Evolutionary conservation across 2,329 filamentous ascomycete genomes (phyloP).

Genomic region (Cadophora malorum): DNA sequence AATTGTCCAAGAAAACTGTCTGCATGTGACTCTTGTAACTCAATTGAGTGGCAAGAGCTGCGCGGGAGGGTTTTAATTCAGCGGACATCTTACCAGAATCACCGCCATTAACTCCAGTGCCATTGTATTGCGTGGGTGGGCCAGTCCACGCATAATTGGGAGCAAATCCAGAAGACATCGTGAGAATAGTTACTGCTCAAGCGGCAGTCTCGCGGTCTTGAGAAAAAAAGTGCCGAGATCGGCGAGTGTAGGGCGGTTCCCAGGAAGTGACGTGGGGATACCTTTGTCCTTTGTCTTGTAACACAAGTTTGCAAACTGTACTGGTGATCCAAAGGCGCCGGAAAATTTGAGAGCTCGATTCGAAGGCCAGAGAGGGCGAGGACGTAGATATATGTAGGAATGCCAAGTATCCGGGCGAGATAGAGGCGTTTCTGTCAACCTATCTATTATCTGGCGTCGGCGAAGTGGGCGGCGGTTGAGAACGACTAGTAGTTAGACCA

Average conservation of each 20-base stretch:
- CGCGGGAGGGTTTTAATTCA: not conserved
- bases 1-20: conserved; percentile 15
- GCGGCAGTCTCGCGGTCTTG: conserved; percentile 8
- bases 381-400: conserved; percentile 7
- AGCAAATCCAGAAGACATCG: conserved; percentile 36
- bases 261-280: conserved; percentile 20
- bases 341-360: not conserved
- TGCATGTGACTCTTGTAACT: not conserved
- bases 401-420: conserved; percentile 20
- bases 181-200: conserved; percentile 23
- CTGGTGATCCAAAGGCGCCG: not conserved
- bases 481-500: conserved; percentile 15
- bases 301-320: not conserved
- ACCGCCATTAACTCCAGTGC: conserved; percentile 53
- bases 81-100: conserved; percentile 44
- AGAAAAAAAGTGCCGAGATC: conserved; percentile 32
- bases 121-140: conserved; percentile 65
- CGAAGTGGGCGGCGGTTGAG: conserved; percentile 14
- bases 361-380: not conserved
- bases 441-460: conserved; percentile 20
- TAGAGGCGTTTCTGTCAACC: conserved; percentile 19
- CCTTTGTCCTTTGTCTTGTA: not conserved
- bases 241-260: conserved; percentile 14
- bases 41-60: not conserved
- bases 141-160: conserved; percentile 61